Evolutionary conservation across 2,329 filamentous ascomycete species (phyloP).

Genomic region (Claviceps pazoutovae): DNA sequence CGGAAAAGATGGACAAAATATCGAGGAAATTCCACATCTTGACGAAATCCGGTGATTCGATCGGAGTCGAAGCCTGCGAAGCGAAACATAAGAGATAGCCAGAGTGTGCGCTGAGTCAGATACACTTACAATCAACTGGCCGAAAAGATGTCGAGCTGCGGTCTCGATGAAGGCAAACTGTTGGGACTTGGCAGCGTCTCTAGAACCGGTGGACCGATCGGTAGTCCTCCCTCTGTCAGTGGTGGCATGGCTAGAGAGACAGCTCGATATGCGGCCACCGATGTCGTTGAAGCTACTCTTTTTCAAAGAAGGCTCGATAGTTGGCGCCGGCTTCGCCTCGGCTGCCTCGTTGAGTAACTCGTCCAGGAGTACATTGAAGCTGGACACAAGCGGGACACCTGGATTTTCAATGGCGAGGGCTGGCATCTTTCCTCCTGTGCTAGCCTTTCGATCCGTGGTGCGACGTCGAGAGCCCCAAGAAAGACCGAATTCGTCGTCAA

Average conservation of each 20-base stretch:
- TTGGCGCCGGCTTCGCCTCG: slow-evolving; percentile 40
- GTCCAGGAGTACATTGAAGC: slow-evolving; percentile 39
- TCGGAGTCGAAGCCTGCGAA: slow-evolving; percentile 54
- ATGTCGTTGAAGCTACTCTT: slow-evolving; percentile 50
- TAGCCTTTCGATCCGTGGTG: not conserved
- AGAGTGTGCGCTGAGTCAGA: not conserved
- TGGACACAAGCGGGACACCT: slow-evolving; percentile 37
- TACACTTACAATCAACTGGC: slow-evolving; percentile 57
- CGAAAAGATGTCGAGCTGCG: slow-evolving; percentile 69
- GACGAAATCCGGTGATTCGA: slow-evolving; percentile 65
- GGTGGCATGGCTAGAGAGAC: slow-evolving; percentile 15
- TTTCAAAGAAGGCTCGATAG: slow-evolving; percentile 61
- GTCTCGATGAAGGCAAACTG: slow-evolving; percentile 68
- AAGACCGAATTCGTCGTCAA: not conserved
- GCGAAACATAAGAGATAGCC: not conserved
- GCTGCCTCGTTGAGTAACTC: slow-evolving; percentile 46
- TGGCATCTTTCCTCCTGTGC: slow-evolving; percentile 32
- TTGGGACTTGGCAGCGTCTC: slow-evolving; percentile 26
- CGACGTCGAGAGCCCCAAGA: not conserved
- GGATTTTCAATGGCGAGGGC: slow-evolving; percentile 30
- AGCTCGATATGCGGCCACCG: slow-evolving; percentile 28
- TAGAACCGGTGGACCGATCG: slow-evolving; percentile 20
- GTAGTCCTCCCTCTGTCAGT: slow-evolving; percentile 12
- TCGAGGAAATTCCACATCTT: slow-evolving; percentile 90
- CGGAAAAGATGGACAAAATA: slow-evolving; percentile 75